Base-by-base conservation (phyloP, 139 green algal species). In the Chlorella sp. region DNA sequence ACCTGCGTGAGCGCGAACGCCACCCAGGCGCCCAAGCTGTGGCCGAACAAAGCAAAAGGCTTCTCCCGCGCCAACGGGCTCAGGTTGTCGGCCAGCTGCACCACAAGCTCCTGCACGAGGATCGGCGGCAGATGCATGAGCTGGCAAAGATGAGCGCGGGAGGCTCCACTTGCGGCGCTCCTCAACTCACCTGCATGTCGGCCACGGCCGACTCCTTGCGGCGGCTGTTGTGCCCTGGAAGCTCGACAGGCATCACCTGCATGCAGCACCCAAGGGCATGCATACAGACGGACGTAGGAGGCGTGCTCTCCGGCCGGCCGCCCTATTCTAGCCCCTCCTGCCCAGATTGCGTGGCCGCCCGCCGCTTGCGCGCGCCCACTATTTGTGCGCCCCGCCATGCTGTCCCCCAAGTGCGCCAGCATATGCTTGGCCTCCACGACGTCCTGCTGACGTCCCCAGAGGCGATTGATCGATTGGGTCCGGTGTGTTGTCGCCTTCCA, bases 1-100 rank as follows among this genome's bases (percentile, higher is more conserved):
- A 81, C 67, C 42, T 73, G 60, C 3, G 70, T 55, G 9, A 85
- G 67, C 38, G 77, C 67, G 21, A 81, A 86, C 3, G 64, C 84
- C 23, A 90, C 68, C 86, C 86, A 90, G 2, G 77, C 84, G 8
- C 85, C 86, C 84, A 90, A 86, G 84, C 81, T 89, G 86, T 90
- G 86, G n/a, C 86, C 86, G 36, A 91, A 86, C 25, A 90, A 42
- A 1, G 70, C 84, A 64, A 82, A 90, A 7, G 85, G 74, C 27
- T 64, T 55, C 19, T 15, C 55, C 60, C 74, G 51, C 59, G 70
- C 48, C 31, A 75, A 9, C 2, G 65, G 50, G 35, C 73, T 19
- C 19, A 72, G 17, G 33, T 58, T 14, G 6, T 53, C 50, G 33
- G 71, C 73, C 9, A 83, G 65, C 27, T 83, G 69, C 29, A 77